Evolutionary conservation across 2,329 filamentous ascomycete species (phyloP).

Genomic region (Epichloe gansuensis): DNA sequence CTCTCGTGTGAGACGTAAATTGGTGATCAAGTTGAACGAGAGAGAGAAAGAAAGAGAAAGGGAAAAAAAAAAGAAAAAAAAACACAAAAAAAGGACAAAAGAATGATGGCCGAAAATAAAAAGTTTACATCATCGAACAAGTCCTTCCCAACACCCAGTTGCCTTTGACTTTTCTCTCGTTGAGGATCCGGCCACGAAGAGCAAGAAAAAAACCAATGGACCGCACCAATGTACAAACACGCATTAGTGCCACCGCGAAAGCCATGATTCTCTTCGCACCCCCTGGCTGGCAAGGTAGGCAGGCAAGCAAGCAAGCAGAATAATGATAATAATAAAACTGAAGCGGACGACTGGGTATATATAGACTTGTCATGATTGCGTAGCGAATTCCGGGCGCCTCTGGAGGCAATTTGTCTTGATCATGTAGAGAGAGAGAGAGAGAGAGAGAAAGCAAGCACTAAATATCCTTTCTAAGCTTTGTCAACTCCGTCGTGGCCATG

Average conservation of each 20-base stretch:
- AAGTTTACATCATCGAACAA: neutral
- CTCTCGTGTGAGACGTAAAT: neutral
- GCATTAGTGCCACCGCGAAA: neutral
- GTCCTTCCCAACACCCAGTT: conserved; percentile 1
- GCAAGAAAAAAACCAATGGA: neutral
- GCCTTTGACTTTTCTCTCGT: neutral
- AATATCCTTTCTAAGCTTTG: neutral
- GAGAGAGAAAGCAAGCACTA: no score
- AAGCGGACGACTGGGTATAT: conserved; percentile 19
- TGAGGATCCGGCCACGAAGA: neutral
- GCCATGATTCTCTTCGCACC: neutral
- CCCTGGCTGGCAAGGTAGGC: conserved; percentile 9
- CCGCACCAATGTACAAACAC: neutral
- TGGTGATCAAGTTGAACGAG: neutral
- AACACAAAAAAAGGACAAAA: neutral
- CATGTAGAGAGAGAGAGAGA: neutral
- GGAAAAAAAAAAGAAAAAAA: neutral
- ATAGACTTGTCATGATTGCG: conserved; percentile 17
- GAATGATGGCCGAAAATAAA: neutral
- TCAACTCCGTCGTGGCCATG: conserved; percentile 17
- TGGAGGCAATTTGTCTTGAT: neutral
- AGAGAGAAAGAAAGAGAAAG: neutral
- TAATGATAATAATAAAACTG: conserved; percentile 4
- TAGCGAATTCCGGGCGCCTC: conserved; percentile 11
- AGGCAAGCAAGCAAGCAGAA: neutral